Base-by-base conservation (phyloP, 805 yeast species). In the Kazachstania psychrophila region DNA sequence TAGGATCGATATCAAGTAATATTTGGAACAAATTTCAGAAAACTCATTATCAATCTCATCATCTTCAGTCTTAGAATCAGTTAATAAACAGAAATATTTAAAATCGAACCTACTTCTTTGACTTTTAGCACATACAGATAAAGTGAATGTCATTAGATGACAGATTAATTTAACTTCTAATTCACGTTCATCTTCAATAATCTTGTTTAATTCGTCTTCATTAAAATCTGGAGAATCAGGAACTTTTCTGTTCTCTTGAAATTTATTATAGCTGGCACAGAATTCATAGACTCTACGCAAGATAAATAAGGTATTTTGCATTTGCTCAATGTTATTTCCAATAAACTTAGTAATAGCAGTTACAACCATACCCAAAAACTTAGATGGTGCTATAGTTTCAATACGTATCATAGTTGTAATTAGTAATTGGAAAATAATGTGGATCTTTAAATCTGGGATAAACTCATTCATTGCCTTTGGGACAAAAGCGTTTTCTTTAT, bases 371-470 rank as follows among this genome's bases (percentile, higher is more conserved):
- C 79, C 69, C 33, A 88, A 62, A 51, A 84, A 87, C 42, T 81
- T 73, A 0, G 95, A 80, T 6, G 96, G 96, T 51, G 78, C 78
- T 10, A 73, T 53, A 0, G 94, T 81, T 26, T 68, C 62, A 42
- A 84, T 77, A 37, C 77, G 63, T 42, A 68, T 70, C 48, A 81
- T 53, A 26, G 77, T 72, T 28, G 73, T 63, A n/a, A 63, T 66
- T 36, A 82, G 59, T 31, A 86, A 64, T 58, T 86, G 92, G 37
- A 78, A 64, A 7, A 83, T 48, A 27, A 75, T 65, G 58, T 82
- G 82, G 41, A 81, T 63, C 57, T 79, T 73, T 36, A 85, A 34
- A 29, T 72, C 71, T 45, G 70, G 70, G 38, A 64, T 58, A 22
- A 44, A 41, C 23, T 52, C 58, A 4, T 33, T 39, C 3, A 46